These are phyloP conservation scores for Aspergillus incahuasiensis DNA, from an alignment of 495 filamentous ascomycete species.

Conservation along the genomic window DNA sequence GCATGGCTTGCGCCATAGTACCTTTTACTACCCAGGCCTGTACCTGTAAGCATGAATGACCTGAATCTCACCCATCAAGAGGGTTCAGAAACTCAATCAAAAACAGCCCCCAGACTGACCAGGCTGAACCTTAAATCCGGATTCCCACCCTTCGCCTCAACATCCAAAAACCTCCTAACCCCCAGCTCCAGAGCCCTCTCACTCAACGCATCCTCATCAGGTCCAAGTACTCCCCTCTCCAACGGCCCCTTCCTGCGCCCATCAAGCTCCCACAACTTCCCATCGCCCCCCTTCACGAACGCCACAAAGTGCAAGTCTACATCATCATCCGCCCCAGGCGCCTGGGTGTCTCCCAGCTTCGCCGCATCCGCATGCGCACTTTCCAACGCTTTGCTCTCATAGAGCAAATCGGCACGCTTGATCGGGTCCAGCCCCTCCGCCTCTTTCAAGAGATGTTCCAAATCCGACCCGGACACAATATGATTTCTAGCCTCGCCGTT, in stretches of 20 bases:
- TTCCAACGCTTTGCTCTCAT: slow-evolving; percentile 66
- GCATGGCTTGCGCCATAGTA: too few relatives aligned
- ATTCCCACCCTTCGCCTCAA: slow-evolving; percentile 50
- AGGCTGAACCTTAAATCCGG: slow-evolving; percentile 73
- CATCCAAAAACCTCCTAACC: slow-evolving; percentile 55
- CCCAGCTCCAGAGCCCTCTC: slow-evolving; percentile 61
- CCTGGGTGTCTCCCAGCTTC: slow-evolving; percentile 63
- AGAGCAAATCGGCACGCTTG: slow-evolving; percentile 65
- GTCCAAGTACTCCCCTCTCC: slow-evolving; percentile 49
- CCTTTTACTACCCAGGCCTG: neutral
- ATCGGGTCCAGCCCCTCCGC: slow-evolving; percentile 43
- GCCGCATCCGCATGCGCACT: slow-evolving; percentile 69
- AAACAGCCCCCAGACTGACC: slow-evolving; percentile 61
- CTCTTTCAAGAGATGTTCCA: slow-evolving; percentile 43
- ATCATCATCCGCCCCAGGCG: slow-evolving; percentile 62
- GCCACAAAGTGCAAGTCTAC: slow-evolving; percentile 80
- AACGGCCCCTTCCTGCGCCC: slow-evolving; percentile 69
- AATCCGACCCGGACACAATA: slow-evolving; percentile 39
- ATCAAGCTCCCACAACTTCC: slow-evolving; percentile 80
- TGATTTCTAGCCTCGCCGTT: slow-evolving; percentile 54
- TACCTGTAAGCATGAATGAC: too few relatives aligned
- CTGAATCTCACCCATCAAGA: too few relatives aligned
- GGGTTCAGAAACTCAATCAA: slow-evolving; percentile 43
- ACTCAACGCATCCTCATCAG: slow-evolving; percentile 64
- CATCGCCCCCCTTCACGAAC: slow-evolving; percentile 71